Evolutionary conservation across 139 green algal species (phyloP), one percentile per base, ranked within the genome.

Genomic region (Nannochloris sp.): DNA sequence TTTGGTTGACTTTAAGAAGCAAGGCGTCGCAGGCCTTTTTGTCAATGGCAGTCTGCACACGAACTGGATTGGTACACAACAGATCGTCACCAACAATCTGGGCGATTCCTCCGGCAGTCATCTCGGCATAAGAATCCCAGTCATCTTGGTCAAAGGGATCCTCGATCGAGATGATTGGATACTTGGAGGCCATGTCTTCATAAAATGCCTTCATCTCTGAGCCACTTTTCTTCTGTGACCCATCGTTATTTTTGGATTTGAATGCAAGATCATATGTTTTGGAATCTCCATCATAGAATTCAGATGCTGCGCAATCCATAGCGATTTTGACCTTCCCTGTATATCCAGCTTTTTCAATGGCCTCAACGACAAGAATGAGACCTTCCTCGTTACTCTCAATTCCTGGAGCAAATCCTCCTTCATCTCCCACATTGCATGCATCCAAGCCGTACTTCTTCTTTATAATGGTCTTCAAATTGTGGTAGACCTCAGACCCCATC

Each of bases 361-460:
- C 93, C 30, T 89, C 71, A 36, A 83, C 84, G 33, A 99, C 73
- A 65, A 99, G 81, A 59, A 91, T 81, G 23, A 98, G 83, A 46
- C 90, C 94, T 74, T 98, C 94, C 58, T 94, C 81, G 71, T 94
- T 96, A 84, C 83, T 88, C 59, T 74, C 67, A 68, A 99, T 97
- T 85, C 87, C 90, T 72, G 94, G 94, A 0, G 94, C 94, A 68
- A 99, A 99, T 56, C 94, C 94, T 31, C 94, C 94, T 86, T 99
- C 94, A 65, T 99, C 94, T 45, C 94, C 94, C 31, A 99, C 94
- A 67, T 98, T 98, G 78, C 79, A 88, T 8, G 93, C 89, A 61
- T 99, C 93, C 80, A 96, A 88, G 55, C 93, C 92, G 65, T 98
- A 98, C 87, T 98, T 96, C 62, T 89, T 87, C 92, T 98, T 97